These are phyloP conservation scores for Hibiscus syriacus DNA, from an alignment of 345 rosid genomes.

Conservation along the genomic window DNA sequence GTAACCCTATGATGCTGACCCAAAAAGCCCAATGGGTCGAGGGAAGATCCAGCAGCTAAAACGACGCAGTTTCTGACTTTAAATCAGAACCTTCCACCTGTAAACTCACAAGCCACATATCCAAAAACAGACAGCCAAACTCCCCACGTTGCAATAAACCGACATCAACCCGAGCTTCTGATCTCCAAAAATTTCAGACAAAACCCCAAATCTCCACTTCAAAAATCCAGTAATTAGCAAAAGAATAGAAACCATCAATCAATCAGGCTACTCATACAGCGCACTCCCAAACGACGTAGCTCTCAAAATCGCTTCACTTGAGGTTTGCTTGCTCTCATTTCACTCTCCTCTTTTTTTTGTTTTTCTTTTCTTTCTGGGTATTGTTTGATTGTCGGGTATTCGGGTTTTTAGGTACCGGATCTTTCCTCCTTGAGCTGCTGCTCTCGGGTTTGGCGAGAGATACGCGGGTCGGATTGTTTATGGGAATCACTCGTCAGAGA, in stretches of 20 bases:
- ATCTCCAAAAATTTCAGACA: background rate
- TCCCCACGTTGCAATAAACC: background rate
- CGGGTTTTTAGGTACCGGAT: slow-evolving; percentile 39
- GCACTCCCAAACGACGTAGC: slow-evolving; percentile 50
- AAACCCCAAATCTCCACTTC: background rate
- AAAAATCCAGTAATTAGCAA: background rate
- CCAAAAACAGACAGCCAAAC: background rate
- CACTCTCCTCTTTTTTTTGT: background rate
- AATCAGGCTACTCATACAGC: slow-evolving; percentile 12
- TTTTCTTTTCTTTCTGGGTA: background rate
- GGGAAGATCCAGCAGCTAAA: background rate
- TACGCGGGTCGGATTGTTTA: slow-evolving; percentile 50
- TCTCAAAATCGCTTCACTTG: slow-evolving; percentile 49
- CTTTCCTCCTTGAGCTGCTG: slow-evolving; percentile 59
- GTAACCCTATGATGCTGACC: background rate
- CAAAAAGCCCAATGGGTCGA: background rate
- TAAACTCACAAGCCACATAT: background rate
- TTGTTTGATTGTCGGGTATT: background rate
- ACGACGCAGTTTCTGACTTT: background rate
- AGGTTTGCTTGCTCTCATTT: slow-evolving; percentile 24
- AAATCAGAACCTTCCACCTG: background rate
- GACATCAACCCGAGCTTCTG: background rate
- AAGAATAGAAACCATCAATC: slow-evolving; percentile 18
- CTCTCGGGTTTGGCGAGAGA: slow-evolving; percentile 60
- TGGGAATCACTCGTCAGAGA: slow-evolving; percentile 53